These are phyloP conservation scores for Podospora fimiseda DNA, from an alignment of 495 filamentous ascomycete species.

Conservation along the genomic window DNA sequence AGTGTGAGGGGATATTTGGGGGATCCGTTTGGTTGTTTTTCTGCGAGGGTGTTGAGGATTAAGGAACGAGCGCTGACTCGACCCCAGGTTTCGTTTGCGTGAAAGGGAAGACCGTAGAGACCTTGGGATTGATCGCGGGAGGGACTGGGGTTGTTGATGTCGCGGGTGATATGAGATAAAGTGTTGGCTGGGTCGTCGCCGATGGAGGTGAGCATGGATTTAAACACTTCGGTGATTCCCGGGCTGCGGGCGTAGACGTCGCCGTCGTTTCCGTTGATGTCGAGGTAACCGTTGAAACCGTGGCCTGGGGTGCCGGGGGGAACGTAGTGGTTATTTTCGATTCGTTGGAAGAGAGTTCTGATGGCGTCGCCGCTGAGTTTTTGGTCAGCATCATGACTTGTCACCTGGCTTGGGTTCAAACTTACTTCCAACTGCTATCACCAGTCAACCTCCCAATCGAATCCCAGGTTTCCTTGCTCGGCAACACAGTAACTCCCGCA, in stretches of 20 bases:
- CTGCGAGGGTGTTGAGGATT: conserved; percentile 42
- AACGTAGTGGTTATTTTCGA: conserved; percentile 51
- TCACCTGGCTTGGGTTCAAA: neutral
- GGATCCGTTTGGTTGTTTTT: conserved; percentile 41
- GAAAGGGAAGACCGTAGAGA: conserved; percentile 33
- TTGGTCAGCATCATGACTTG: neutral
- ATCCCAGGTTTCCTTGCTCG: conserved; percentile 41
- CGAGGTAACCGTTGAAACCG: conserved; percentile 53
- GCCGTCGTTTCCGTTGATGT: conserved; percentile 27
- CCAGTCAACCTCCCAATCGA: conserved; percentile 39
- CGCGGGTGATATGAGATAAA: conserved; percentile 21
- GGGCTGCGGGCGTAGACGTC: conserved; percentile 33
- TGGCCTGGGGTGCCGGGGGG: conserved; percentile 39
- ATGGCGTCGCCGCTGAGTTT: conserved; percentile 30
- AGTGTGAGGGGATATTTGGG: conserved; percentile 51
- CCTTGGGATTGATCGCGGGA: conserved; percentile 22
- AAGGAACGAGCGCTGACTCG: conserved; percentile 35
- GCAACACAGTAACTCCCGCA: conserved; percentile 32
- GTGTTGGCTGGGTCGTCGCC: conserved; percentile 17
- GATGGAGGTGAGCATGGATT: conserved; percentile 14
- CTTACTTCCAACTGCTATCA: conserved; percentile 36
- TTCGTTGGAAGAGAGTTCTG: conserved; percentile 37
- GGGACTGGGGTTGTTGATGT: conserved; percentile 42
- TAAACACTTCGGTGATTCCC: conserved; percentile 33
- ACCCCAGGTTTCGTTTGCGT: conserved; percentile 24